Percentiles rank a stretch among this genome's conserved stretches.
Evolutionary conservation across 108 stramenopile species (phyloP).

Genomic region (Nitzschia palea): DNA sequence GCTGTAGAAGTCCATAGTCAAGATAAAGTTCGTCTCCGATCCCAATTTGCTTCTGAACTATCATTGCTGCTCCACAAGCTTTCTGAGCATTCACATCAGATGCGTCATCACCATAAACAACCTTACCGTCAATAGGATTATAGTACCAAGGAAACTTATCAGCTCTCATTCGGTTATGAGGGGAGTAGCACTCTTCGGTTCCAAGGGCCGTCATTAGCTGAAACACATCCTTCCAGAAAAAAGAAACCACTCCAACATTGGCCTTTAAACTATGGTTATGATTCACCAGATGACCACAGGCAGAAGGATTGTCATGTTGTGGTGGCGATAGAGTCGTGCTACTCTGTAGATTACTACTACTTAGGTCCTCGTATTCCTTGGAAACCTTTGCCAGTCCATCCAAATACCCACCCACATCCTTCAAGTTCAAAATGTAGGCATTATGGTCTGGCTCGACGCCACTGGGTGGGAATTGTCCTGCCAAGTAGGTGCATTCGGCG

Average conservation of each 20-base stretch:
- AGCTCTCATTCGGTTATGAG: constrained; percentile 37
- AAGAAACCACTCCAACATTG: constrained; percentile 23
- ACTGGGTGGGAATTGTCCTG: constrained; percentile 8
- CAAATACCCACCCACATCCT: constrained; percentile 36
- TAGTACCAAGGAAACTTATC: constrained; percentile 53
- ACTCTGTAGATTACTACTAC: neutral
- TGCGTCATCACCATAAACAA: too few relatives aligned
- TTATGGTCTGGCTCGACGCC: constrained; percentile 24
- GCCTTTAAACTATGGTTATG: constrained; percentile 15
- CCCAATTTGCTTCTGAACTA: constrained; percentile 10
- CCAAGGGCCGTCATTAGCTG: neutral
- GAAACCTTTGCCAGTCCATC: constrained; percentile 21
- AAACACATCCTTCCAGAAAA: constrained; percentile 41
- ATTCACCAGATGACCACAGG: constrained; percentile 51
- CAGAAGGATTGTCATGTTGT: constrained; percentile 42
- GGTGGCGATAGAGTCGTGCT: neutral
- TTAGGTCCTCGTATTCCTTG: neutral
- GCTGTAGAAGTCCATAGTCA: constrained; percentile 32
- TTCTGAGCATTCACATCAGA: too few relatives aligned
- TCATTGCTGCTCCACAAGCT: constrained; percentile 39
- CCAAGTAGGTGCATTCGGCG: constrained; percentile 9
- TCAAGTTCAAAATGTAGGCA: constrained; percentile 52
- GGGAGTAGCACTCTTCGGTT: neutral
- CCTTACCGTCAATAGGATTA: constrained; percentile 10
- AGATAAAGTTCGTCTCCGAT: constrained; percentile 43